Evolutionary conservation across 768 basidiomycete genomes (phyloP).

Genomic region (Tremella mesenterica): DNA sequence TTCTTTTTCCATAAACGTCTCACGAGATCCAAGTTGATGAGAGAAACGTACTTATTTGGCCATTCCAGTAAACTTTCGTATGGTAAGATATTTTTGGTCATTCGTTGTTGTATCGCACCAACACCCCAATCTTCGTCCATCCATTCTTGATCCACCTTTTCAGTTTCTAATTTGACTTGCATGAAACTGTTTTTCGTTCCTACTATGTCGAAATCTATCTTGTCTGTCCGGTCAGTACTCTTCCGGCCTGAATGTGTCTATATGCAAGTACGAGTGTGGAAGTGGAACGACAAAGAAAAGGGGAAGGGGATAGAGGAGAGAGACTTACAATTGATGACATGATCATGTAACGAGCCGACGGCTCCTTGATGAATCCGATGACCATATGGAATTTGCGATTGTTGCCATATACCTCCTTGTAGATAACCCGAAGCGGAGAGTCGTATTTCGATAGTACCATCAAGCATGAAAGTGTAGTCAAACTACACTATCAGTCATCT

Average conservation of each 20-base stretch:
- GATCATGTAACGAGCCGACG: constrained; percentile 64
- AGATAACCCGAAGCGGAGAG: constrained; percentile 60
- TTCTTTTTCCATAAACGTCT: neutral
- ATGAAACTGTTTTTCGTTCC: constrained; percentile 56
- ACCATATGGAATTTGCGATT: constrained; percentile 52
- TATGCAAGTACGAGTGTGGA: no score
- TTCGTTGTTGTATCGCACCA: constrained; percentile 17
- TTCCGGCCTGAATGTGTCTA: neutral
- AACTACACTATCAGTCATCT: constrained; percentile 43
- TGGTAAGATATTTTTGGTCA: constrained; percentile 7
- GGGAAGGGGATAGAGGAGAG: neutral
- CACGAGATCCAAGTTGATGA: neutral
- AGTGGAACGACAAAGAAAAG: no score
- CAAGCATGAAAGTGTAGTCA: constrained; percentile 60
- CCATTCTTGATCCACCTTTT: constrained; percentile 53
- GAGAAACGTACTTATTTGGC: constrained; percentile 47
- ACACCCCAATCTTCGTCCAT: constrained; percentile 48
- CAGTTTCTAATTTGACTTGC: constrained; percentile 51
- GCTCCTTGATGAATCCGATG: constrained; percentile 52
- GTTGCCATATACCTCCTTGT: constrained; percentile 57
- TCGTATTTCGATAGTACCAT: constrained; percentile 62
- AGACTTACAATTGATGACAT: constrained; percentile 58
- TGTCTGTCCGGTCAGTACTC: constrained; percentile 14
- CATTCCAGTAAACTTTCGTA: constrained; percentile 49
- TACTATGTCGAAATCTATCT: constrained; percentile 60